phyloP scores from a whole-genome alignment of 306 rosid genomes.

The Sesbania bispinosa region DNA sequence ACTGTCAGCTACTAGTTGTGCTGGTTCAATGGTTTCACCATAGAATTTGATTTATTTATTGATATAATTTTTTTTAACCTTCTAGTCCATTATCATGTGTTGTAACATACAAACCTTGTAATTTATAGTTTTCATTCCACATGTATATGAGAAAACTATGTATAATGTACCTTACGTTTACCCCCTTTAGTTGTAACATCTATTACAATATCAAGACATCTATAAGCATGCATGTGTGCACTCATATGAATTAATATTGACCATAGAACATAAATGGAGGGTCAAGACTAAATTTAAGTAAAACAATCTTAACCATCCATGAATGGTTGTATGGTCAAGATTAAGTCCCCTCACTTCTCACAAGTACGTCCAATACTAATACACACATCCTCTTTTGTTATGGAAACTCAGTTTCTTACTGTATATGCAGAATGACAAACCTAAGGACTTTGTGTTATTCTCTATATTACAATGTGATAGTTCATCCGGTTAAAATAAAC shows the following conservation, averaged over 20 bases:
- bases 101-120: slow-evolving; percentile 8
- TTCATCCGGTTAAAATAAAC: slow-evolving; percentile 6
- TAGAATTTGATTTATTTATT: background rate
- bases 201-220: background rate
- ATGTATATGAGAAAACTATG: background rate
- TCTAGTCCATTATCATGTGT: background rate
- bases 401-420: background rate
- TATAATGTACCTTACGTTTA: background rate
- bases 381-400: background rate
- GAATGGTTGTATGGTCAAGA: too few species aligned
- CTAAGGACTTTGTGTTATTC: background rate
- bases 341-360: too few species aligned
- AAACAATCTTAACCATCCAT: too few species aligned
- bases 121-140: background rate
- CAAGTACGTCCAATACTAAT: too few species aligned
- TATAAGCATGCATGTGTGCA: background rate
- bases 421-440: background rate
- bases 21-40: background rate
- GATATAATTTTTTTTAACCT: background rate
- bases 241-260: background rate
- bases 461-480: slow-evolving; percentile 10
- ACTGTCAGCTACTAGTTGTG: background rate
- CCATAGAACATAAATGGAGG: background rate
- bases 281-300: too few species aligned
- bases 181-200: background rate